These are phyloP conservation scores for Sicyos edulis DNA, from an alignment of 306 rosid species.

Conservation along the genomic window DNA sequence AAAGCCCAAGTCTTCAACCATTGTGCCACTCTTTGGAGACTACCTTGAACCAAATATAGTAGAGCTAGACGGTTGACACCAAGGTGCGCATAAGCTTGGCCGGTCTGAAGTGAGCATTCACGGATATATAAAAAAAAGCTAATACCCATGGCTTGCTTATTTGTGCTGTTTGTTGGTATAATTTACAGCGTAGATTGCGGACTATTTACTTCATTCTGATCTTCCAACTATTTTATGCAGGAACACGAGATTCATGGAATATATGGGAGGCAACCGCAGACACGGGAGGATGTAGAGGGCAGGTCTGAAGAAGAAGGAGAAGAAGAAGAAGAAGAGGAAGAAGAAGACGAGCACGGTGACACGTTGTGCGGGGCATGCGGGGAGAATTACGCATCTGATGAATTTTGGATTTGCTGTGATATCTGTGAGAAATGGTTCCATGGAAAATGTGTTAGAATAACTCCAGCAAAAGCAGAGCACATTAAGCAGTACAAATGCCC, in stretches of 20 bases:
- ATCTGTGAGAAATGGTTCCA: no score
- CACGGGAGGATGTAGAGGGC: slow-evolving; percentile 42
- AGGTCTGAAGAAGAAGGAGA: slow-evolving; percentile 53
- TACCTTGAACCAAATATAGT: no score
- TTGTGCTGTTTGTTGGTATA: no score
- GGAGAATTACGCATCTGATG: no score
- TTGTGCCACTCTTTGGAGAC: no score
- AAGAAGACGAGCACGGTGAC: slow-evolving; percentile 79
- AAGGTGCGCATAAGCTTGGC: no score
- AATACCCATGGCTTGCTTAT: no score
- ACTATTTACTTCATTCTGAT: not conserved
- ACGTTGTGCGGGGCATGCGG: slow-evolving; percentile 86
- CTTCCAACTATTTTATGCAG: slow-evolving; percentile 36
- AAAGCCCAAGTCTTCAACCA: no score
- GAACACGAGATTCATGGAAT: not conserved
- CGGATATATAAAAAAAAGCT: no score
- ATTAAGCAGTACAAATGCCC: slow-evolving; percentile 96
- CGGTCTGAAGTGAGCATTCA: no score
- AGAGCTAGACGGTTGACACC: no score
- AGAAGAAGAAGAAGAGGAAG: slow-evolving; percentile 22
- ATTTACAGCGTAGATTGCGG: not conserved
- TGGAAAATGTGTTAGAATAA: slow-evolving; percentile 91
- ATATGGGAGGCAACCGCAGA: not conserved
- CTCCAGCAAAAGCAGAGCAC: slow-evolving; percentile 89
- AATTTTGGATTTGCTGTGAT: no score